Evolutionary conservation across 306 rosid species (phyloP).

Genomic region (Castanea crenata): DNA sequence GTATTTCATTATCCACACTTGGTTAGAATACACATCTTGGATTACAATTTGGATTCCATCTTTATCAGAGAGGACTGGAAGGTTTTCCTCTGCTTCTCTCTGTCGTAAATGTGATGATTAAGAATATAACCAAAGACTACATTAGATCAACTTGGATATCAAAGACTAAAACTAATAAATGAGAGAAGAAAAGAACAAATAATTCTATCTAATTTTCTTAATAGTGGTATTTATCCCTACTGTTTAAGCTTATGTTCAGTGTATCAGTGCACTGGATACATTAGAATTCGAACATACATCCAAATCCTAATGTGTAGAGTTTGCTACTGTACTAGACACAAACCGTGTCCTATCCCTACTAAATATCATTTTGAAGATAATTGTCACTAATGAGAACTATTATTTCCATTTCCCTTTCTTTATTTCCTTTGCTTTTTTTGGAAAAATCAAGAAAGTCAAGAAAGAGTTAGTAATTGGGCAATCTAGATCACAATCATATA

Average conservation of each 20-base stretch:
- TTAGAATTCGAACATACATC: no score
- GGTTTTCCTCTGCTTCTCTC: slow-evolving; percentile 61
- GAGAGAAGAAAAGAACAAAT: not conserved
- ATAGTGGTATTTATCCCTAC: not conserved
- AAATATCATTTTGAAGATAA: not conserved
- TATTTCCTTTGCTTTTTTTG: not conserved
- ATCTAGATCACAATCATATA: slow-evolving; percentile 14
- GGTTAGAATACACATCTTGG: slow-evolving; percentile 44
- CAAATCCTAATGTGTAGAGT: no score
- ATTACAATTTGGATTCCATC: slow-evolving; percentile 44
- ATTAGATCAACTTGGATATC: not conserved
- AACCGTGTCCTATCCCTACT: not conserved
- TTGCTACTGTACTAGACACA: no score
- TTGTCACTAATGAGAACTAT: not conserved
- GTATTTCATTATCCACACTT: slow-evolving; percentile 46
- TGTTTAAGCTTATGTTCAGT: no score
- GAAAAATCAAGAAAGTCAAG: slow-evolving; percentile 22
- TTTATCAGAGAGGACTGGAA: slow-evolving; percentile 41
- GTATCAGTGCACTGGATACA: no score
- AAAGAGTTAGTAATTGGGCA: slow-evolving; percentile 19
- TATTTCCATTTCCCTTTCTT: not conserved
- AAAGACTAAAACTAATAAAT: not conserved
- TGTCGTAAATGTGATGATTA: slow-evolving; percentile 9
- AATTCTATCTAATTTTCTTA: not conserved
- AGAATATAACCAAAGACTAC: not conserved